Conservation (phyloP, 345 rosid genomes). For the Brassica carinata region DNA sequence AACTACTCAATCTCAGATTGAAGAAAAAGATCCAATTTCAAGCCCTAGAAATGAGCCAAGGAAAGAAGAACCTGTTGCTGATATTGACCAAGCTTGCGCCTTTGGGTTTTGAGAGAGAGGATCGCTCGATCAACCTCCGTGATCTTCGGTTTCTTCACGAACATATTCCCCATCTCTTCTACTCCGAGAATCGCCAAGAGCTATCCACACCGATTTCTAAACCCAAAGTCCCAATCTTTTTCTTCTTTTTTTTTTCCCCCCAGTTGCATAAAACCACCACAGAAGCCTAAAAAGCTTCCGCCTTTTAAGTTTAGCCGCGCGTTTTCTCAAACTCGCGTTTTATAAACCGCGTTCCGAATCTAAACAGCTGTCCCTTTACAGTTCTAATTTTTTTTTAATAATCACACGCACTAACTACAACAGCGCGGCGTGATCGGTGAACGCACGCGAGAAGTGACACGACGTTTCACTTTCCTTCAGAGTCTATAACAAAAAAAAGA, state of each 20-base stretch:
- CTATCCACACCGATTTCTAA: constrained; percentile 9
- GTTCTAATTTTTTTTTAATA: not conserved
- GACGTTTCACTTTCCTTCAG: constrained; percentile 13
- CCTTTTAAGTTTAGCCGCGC: constrained; percentile 18
- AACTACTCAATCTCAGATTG: constrained; percentile 11
- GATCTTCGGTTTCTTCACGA: constrained; percentile 94
- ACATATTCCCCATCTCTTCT: constrained; percentile 72
- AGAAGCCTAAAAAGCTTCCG: constrained; percentile 1
- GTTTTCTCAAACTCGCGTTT: constrained; percentile 34
- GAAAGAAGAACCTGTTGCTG: constrained; percentile 73
- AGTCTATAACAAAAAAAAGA: not conserved
- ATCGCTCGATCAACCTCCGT: constrained; percentile 91
- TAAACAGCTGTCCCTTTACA: not conserved
- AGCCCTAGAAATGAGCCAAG: not conserved
- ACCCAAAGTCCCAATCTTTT: constrained; percentile 20
- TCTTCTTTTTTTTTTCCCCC: not conserved
- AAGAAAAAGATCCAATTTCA: not conserved
- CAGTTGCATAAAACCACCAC: not conserved
- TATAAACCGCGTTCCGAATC: not conserved
- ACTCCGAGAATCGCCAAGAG: not conserved
- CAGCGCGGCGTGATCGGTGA: constrained; percentile 37
- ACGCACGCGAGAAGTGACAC: constrained; percentile 19
- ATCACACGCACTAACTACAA: constrained; percentile 4
- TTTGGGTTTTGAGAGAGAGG: constrained; percentile 92
- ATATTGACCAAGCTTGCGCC: constrained; percentile 89